Conservation (phyloP, 768 basidiomycete species). For the Boletus insuetus region DNA sequence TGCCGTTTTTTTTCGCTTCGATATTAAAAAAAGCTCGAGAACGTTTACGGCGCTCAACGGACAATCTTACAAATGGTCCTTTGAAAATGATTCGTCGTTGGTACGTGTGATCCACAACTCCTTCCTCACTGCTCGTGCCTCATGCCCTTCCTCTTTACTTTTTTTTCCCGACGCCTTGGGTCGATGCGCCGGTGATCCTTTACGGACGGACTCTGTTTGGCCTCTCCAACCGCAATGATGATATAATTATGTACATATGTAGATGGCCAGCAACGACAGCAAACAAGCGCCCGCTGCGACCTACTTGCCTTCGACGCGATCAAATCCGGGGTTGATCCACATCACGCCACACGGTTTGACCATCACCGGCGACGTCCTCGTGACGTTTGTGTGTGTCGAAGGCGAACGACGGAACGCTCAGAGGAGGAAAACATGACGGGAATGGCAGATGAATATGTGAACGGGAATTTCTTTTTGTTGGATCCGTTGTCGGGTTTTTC, state of each 20-base stretch:
- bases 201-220: neutral
- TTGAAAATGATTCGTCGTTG: conserved; percentile 32
- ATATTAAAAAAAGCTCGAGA: conserved; percentile 22
- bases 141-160: no score
- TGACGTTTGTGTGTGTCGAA: conserved; percentile 33
- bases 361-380: conserved; percentile 31
- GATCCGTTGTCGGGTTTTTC: no score
- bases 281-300: conserved; percentile 33
- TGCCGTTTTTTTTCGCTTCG: neutral
- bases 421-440: conserved; percentile 15
- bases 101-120: conserved; percentile 12
- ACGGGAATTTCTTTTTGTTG: no score
- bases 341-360: conserved; percentile 33
- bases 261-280: conserved; percentile 35
- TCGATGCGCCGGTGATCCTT: neutral
- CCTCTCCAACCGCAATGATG: no score
- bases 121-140: neutral
- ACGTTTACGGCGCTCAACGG: conserved; percentile 35
- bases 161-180: neutral
- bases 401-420: conserved; percentile 31
- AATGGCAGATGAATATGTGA: neutral
- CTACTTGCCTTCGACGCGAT: conserved; percentile 22
- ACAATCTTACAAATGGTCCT: conserved; percentile 34
- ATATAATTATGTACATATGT: neutral
- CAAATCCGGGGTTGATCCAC: conserved; percentile 31